A percentile compares a stretch with the other conserved stretches of the same genome.
Evolutionary conservation across 2,329 filamentous ascomycete genomes (phyloP).

Genomic region (Aspergillus sp.): DNA sequence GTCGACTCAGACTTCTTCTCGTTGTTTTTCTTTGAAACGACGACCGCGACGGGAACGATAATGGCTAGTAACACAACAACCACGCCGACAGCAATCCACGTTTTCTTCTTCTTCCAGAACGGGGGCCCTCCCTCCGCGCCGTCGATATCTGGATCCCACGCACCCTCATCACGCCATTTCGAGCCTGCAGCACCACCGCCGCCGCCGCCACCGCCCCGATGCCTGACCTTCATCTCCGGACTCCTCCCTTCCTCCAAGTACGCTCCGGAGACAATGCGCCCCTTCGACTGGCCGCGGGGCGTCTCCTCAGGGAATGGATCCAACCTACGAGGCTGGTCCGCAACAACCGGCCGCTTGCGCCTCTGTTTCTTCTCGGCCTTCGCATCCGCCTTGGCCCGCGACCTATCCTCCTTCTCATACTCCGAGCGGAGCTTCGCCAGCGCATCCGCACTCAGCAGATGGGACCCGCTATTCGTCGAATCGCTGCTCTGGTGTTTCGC

Average conservation of each 20-base stretch:
- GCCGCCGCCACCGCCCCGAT: constrained; percentile 33
- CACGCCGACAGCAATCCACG: constrained; percentile 56
- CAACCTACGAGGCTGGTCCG: constrained; percentile 17
- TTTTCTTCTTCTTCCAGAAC: constrained; percentile 41
- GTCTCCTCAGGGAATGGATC: constrained; percentile 23
- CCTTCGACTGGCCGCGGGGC: constrained; percentile 49
- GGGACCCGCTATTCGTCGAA: constrained; percentile 42
- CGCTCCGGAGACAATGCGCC: constrained; percentile 67
- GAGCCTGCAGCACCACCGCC: constrained; percentile 36
- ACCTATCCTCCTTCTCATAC: constrained; percentile 54
- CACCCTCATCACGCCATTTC: constrained; percentile 50
- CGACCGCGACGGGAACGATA: constrained; percentile 65
- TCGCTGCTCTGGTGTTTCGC: constrained; percentile 41
- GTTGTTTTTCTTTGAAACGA: constrained; percentile 61
- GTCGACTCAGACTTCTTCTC: constrained; percentile 25
- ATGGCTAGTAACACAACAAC: constrained; percentile 60
- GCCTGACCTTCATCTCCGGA: constrained; percentile 48
- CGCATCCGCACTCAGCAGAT: constrained; percentile 52
- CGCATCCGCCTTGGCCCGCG: constrained; percentile 32
- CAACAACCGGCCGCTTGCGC: constrained; percentile 25
- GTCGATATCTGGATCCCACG: constrained; percentile 31
- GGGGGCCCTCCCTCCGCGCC: constrained; percentile 14
- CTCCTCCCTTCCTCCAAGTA: constrained; percentile 64
- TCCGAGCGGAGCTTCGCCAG: constrained; percentile 64
- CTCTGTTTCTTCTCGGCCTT: constrained; percentile 24